Conservation (phyloP, 371 early-diverging fungal species). For the Syncephalastrum contaminatum region DNA sequence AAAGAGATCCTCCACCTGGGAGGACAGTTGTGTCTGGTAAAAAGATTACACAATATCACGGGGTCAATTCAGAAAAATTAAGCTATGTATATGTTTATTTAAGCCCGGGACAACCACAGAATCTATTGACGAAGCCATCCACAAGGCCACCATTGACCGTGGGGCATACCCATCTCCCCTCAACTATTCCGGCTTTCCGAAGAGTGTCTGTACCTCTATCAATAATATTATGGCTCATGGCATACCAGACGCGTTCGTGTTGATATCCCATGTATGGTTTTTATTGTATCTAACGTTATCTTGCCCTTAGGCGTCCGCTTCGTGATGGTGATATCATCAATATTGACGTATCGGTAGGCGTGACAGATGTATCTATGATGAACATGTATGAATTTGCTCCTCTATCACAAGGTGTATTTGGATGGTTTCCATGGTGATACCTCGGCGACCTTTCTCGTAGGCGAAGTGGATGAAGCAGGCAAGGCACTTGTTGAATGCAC, state of each 20-base stretch:
- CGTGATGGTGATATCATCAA: slow-evolving; percentile 86
- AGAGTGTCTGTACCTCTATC: slow-evolving; percentile 78
- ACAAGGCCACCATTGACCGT: slow-evolving; percentile 64
- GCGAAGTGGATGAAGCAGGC: slow-evolving; percentile 72
- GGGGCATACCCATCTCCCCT: slow-evolving; percentile 88
- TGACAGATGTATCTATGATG: neutral
- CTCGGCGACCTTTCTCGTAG: slow-evolving; percentile 82
- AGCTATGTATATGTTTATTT: neutral
- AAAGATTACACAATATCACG: neutral
- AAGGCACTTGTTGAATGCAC: slow-evolving; percentile 67
- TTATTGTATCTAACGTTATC: neutral
- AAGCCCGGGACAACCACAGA: slow-evolving; percentile 73
- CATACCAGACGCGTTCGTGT: slow-evolving; percentile 76
- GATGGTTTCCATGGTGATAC: slow-evolving; percentile 86
- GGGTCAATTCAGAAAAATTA: neutral
- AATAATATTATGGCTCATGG: slow-evolving; percentile 93
- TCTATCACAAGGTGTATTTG: slow-evolving; percentile 69
- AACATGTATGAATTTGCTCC: no score
- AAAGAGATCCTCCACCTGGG: slow-evolving; percentile 61
- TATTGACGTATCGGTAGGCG: slow-evolving; percentile 74
- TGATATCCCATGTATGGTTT: neutral
- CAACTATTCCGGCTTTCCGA: slow-evolving; percentile 84
- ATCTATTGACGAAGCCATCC: slow-evolving; percentile 71
- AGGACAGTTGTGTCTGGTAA: slow-evolving; percentile 38
- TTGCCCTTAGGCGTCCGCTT: slow-evolving; percentile 55